Evolutionary conservation across 2,329 filamentous ascomycete genomes (phyloP), one percentile per base, ranked within the genome.

Genomic region (Talaromyces sp.): DNA sequence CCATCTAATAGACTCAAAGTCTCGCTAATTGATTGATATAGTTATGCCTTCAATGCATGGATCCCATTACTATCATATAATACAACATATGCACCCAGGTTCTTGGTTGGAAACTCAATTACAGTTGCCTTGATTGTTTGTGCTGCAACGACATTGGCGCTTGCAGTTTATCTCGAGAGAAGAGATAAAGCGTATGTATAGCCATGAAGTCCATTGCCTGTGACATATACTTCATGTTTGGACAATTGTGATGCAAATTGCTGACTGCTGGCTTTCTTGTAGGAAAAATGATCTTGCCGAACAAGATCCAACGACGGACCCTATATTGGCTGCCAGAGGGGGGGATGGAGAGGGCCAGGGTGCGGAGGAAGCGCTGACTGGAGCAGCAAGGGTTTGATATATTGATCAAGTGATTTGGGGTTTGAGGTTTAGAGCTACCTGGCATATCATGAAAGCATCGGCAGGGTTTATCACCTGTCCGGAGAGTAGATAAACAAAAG

Each of bases 1-100:
- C 31, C 17, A 19, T 52, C 9, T 6, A 19, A 9, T 5, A 52
- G 2, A 10, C 3, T 52, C 11, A 5, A 13, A 11, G 49, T n/a
- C 33, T 10, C 25, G 11, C 49, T 52, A 13, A 52, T 52, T 33
- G 15, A 11, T 33, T 19, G 49, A 52, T 9, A 3, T 31, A 63
- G 62, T 13, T 63, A 63, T 27, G 62, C 62, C 25, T 63, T 63
- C 43, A 63, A 63, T 19, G 62, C 62, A n/a, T 63, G 54, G 62
- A 63, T 63, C 9, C 54, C 62, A 25, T 37, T 63, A 3, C 22
- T 63, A 39, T 63, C 62, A 13, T 59, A 59, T 22, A 49, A 63
- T 39, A 63, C 62, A 35, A 57, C 25, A 27, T 63, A 63, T 35
- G 62, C 62, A 17, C 62, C 62, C 22, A 45, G 62, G 31, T 63